These are phyloP conservation scores for Anisodus tanguticus DNA, from an alignment of 257 asterid genomes.

Conservation along the genomic window DNA sequence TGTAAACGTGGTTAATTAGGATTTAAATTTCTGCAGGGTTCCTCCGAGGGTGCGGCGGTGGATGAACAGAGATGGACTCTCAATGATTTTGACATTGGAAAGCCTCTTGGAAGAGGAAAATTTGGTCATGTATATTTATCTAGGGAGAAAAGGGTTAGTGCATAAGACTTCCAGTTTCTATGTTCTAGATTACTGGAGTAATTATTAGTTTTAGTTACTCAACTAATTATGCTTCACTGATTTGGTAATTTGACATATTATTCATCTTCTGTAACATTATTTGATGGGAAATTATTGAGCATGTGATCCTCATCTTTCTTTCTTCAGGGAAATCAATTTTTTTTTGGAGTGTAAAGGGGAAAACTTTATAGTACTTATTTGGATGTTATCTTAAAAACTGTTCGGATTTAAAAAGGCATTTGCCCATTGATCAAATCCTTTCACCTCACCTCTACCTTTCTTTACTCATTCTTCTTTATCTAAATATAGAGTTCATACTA, in stretches of 20 bases:
- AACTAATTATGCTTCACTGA: neutral
- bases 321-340: neutral
- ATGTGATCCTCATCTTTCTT: neutral
- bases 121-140: constrained; percentile 92
- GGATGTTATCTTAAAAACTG: neutral
- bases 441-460: neutral
- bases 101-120: constrained; percentile 95
- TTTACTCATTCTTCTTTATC: neutral
- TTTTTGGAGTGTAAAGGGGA: neutral
- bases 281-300: neutral
- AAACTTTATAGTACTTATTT: neutral
- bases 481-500: neutral
- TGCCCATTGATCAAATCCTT: neutral
- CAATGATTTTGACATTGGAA: constrained; percentile 79
- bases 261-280: neutral
- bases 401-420: neutral
- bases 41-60: constrained; percentile 53
- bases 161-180: neutral
- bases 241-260: neutral
- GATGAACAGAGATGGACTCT: constrained; percentile 78
- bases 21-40: constrained; percentile 44
- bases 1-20: neutral
- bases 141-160: constrained; percentile 75
- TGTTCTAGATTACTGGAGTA: neutral
- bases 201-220: neutral